Evolutionary conservation across 2,329 filamentous ascomycete species (phyloP).

Genomic region (Aspergillus ruber): DNA sequence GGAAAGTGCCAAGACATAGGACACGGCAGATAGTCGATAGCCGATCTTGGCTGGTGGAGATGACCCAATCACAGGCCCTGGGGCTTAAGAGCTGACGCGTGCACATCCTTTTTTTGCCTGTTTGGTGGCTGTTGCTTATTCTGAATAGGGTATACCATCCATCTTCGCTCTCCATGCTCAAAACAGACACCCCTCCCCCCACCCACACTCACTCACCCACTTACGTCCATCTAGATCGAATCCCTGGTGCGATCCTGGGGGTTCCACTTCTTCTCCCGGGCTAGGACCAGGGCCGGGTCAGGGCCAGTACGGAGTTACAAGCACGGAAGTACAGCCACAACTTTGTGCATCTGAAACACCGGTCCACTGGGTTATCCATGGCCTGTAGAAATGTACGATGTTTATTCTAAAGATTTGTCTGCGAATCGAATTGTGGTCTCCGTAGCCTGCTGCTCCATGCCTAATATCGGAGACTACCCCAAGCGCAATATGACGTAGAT

Average conservation of each 20-base stretch:
- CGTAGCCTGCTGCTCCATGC: no score
- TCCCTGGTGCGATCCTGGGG: neutral
- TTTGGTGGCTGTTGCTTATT: neutral
- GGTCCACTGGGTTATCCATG: no score
- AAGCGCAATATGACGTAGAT: no score
- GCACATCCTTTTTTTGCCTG: slow-evolving; percentile 18
- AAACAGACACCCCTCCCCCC: neutral
- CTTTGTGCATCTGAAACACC: no score
- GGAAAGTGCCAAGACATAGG: neutral
- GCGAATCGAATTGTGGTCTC: no score
- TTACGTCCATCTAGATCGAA: neutral
- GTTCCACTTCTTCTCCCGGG: no score
- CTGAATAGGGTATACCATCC: neutral
- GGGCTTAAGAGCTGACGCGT: slow-evolving; percentile 30
- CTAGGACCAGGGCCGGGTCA: neutral
- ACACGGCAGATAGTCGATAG: slow-evolving; percentile 36
- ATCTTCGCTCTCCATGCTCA: neutral
- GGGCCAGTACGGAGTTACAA: no score
- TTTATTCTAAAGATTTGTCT: no score
- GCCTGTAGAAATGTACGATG: no score
- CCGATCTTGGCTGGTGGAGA: slow-evolving; percentile 28
- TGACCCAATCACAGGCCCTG: slow-evolving; percentile 20
- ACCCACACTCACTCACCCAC: neutral
- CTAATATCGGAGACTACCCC: no score
- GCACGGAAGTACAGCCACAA: no score